Evolutionary conservation across 768 basidiomycete genomes (phyloP).

Genomic region (Xerocomellus intermedius): DNA sequence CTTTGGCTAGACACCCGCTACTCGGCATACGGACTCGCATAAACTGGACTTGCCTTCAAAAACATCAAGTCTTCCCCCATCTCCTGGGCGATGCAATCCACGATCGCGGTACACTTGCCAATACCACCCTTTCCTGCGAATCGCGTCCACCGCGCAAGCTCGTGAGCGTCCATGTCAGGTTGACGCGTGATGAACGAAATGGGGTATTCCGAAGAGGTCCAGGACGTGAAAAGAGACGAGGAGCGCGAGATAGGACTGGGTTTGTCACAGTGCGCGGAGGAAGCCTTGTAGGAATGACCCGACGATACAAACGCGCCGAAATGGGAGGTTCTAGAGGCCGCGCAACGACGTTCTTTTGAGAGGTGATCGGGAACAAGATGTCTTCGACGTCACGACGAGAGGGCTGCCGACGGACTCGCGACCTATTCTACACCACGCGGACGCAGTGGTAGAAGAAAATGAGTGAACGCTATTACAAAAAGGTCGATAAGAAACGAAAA

Average conservation of each 20-base stretch:
- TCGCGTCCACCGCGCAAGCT: conserved; percentile 77
- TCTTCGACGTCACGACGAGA: not conserved
- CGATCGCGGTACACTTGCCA: conserved; percentile 69
- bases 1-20: not conserved
- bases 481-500: not conserved
- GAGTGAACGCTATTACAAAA: not conserved
- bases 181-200: not conserved
- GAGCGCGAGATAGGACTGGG: not conserved
- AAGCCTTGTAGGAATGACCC: not conserved
- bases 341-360: not conserved
- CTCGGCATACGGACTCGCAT: not conserved
- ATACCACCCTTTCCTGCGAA: conserved; percentile 87
- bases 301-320: not conserved
- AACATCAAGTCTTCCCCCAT: conserved; percentile 80
- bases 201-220: not conserved
- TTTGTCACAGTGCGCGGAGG: not conserved
- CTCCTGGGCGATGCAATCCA: conserved; percentile 74
- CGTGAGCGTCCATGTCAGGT: conserved; percentile 58
- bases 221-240: not conserved
- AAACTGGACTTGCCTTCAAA: conserved; percentile 53
- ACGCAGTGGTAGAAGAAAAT: not conserved
- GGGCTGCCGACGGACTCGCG: too few relatives aligned
- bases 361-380: not conserved
- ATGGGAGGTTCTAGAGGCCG: not conserved
- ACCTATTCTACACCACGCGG: not conserved